Evolutionary conservation across 768 basidiomycete species (phyloP).

Genomic region (Boletus speciosus): DNA sequence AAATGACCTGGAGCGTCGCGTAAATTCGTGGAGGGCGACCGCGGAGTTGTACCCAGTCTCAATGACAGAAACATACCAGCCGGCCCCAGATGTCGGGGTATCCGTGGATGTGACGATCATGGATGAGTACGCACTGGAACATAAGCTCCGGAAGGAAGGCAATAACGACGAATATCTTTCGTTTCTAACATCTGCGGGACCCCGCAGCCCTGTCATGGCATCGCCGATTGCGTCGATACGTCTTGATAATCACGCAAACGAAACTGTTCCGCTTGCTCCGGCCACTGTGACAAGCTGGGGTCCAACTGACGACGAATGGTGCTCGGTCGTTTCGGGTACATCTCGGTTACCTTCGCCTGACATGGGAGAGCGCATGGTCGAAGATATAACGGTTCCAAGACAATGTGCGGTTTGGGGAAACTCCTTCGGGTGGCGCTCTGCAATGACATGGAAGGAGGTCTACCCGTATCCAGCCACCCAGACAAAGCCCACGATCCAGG

Average conservation of each 20-base stretch:
- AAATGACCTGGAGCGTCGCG: slow-evolving; percentile 50
- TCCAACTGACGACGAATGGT: slow-evolving; percentile 41
- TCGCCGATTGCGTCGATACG: slow-evolving; percentile 48
- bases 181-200: slow-evolving; percentile 64
- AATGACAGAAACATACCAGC: slow-evolving; percentile 36
- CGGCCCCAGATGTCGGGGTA: slow-evolving; percentile 7
- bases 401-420: slow-evolving; percentile 18
- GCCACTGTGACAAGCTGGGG: slow-evolving; percentile 46
- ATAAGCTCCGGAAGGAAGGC: background rate
- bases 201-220: slow-evolving; percentile 41
- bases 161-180: slow-evolving; percentile 63
- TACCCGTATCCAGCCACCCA: slow-evolving; percentile 14
- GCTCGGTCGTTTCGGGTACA: slow-evolving; percentile 32
- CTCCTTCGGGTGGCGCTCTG: slow-evolving; percentile 23
- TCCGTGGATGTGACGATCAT: slow-evolving; percentile 14
- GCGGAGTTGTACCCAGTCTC: slow-evolving; percentile 49
- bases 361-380: slow-evolving; percentile 45
- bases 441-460: slow-evolving; percentile 19
- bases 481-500: background rate
- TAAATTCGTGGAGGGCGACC: slow-evolving; percentile 64
- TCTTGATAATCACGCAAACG: slow-evolving; percentile 46
- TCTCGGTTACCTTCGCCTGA: slow-evolving; percentile 55
- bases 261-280: slow-evolving; percentile 52
- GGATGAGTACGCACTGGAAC: slow-evolving; percentile 24
- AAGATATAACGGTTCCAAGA: slow-evolving; percentile 9